These are phyloP conservation scores for Rhododendron simsii DNA, from an alignment of 148 eudicot genomes.

Conservation along the genomic window DNA sequence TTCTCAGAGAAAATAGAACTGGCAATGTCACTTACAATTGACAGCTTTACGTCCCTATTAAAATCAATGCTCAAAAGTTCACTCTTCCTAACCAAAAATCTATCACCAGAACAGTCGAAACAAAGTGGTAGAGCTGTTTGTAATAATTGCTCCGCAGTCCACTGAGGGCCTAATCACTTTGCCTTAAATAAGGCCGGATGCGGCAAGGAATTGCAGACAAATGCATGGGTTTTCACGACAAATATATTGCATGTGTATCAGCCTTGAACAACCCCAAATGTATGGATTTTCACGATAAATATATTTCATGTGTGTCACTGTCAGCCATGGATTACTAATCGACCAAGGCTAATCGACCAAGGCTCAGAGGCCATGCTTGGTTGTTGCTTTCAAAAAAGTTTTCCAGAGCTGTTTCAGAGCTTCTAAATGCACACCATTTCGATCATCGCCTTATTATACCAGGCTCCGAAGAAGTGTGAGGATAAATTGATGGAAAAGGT, in stretches of 20 bases:
- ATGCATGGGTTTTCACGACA: neutral
- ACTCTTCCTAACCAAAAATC: slow-evolving; percentile 39
- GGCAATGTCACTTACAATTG: slow-evolving; percentile 57
- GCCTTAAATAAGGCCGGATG: slow-evolving; percentile 53
- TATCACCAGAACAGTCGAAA: slow-evolving; percentile 64
- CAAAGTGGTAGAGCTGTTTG: slow-evolving; percentile 57
- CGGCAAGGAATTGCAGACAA: slow-evolving; percentile 41
- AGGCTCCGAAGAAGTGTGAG: neutral
- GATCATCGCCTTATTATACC: neutral
- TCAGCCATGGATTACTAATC: neutral
- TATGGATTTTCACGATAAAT: neutral
- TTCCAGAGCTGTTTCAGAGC: neutral
- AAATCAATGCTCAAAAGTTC: slow-evolving; percentile 52
- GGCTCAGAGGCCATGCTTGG: neutral
- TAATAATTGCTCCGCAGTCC: slow-evolving; percentile 73
- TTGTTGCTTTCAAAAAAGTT: neutral
- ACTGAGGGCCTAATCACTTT: slow-evolving; percentile 35
- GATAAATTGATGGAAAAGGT: neutral
- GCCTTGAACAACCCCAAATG: neutral
- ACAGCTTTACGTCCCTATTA: slow-evolving; percentile 47
- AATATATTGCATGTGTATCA: no score
- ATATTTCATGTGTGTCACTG: neutral
- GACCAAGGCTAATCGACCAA: no score
- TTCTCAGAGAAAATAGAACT: slow-evolving; percentile 61
- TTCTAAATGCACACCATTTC: neutral